Conservation (phyloP, 2,329 filamentous ascomycete genomes). For the Apiospora arundinis region DNA sequence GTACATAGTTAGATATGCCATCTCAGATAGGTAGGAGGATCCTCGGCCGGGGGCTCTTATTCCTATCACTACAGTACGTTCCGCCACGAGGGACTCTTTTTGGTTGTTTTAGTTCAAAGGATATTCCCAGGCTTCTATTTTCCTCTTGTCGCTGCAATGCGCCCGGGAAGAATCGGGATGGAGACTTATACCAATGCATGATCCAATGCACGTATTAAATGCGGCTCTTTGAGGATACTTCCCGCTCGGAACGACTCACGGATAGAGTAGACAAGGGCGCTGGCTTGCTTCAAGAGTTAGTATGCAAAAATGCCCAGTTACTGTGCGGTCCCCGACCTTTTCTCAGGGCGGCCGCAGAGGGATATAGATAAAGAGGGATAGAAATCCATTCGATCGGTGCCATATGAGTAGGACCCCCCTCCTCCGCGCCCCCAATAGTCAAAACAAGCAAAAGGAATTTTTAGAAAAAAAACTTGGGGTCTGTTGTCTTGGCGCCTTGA, state of each 20-base stretch:
- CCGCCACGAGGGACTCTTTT: not conserved
- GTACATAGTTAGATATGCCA: not conserved
- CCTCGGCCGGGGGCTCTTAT: not conserved
- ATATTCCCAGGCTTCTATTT: not conserved
- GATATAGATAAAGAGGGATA: not conserved
- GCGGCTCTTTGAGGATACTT: not conserved
- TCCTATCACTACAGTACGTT: no score
- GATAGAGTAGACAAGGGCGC: not conserved
- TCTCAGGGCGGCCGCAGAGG: not conserved
- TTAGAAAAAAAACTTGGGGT: no score
- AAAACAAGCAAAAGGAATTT: no score
- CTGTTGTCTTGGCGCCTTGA: not conserved
- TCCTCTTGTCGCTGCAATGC: not conserved
- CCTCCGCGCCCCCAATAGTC: no score
- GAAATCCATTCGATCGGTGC: not conserved
- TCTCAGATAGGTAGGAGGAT: not conserved
- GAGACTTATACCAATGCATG: not conserved
- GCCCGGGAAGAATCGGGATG: not conserved
- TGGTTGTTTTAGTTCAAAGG: not conserved
- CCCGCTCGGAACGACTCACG: not conserved
- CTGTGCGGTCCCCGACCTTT: not conserved
- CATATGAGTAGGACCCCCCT: no score
- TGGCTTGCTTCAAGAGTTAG: not conserved
- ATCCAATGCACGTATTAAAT: not conserved
- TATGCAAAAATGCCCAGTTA: not conserved